Evolutionary conservation across 2,329 filamentous ascomycete genomes (phyloP).

Genomic region (Colletotrichum sp.): DNA sequence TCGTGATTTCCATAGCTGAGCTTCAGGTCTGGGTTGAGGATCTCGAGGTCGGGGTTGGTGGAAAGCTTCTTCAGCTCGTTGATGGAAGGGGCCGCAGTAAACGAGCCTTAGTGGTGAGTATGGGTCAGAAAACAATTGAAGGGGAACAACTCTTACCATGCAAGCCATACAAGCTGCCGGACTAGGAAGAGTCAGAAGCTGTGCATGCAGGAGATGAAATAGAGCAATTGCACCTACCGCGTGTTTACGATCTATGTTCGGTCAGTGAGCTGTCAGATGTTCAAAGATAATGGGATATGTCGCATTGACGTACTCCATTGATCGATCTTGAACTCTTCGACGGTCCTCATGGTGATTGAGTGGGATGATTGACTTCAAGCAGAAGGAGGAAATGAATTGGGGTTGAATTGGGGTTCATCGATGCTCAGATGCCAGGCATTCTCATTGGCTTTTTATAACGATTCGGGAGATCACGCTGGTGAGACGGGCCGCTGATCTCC

Average conservation of each 20-base stretch:
- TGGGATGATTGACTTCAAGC: not conserved
- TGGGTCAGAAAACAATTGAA: not conserved
- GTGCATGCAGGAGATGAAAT: not conserved
- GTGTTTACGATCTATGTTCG: not conserved
- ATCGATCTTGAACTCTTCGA: not conserved
- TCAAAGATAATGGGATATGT: not conserved
- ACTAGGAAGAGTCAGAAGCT: not conserved
- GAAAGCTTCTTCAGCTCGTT: not conserved
- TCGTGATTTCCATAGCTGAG: not conserved
- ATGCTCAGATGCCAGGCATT: not conserved
- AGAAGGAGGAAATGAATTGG: not conserved
- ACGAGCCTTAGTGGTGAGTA: not conserved
- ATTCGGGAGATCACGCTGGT: not conserved
- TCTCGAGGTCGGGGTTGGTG: not conserved
- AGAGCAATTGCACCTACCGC: not conserved
- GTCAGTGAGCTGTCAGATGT: not conserved
- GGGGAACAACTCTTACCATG: not conserved
- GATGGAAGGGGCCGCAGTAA: not conserved
- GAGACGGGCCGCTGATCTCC: not conserved
- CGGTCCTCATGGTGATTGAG: not conserved
- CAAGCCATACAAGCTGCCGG: not conserved
- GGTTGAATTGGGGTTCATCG: not conserved
- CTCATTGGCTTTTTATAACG: not conserved
- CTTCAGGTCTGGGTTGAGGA: not conserved
- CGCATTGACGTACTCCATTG: not conserved